Evolutionary conservation across 2,329 filamentous ascomycete genomes (phyloP), one percentile per base, ranked within the genome.

Genomic region (Nigrograna mackinnonii): DNA sequence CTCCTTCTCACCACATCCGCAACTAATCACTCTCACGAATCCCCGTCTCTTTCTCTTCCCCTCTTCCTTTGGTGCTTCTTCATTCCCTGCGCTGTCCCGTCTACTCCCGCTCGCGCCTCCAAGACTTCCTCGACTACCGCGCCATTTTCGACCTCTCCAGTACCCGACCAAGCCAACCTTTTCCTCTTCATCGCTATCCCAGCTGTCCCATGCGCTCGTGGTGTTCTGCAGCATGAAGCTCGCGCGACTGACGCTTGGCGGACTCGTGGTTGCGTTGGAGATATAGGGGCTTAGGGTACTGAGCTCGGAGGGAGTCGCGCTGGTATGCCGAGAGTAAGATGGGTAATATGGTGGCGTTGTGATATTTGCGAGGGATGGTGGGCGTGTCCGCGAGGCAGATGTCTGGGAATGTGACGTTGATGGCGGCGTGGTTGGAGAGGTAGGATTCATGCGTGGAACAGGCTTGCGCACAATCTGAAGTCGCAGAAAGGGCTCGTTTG

Each of bases 171-270:
- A 44, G 6, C 64, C 55, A 1, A 52, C 52, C 35, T 61, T 63
- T n/a, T 45, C 44, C 34, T 49, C 55, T 22, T 60, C 59, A 14
- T 66, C 62, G n/a, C 56, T 62, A 36, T 67, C 63, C 54, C 60
- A 66, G 35, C 66, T 62, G 20, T 68, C 64, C 65, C 65, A 68
- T 26, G 60, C 65, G n/a, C 58, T 63, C 3, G 46, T 59, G 4
- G 57, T 56, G 36, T 62, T 61, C 16, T 65, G 62, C 16, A 61
- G 41, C 6, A 37, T 41, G n/a, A 55, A 55, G 38, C 56, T 62
- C 22, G 55, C 48, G 3, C 55, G 50, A 18, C 44, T 50, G 2
- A 56, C 41, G 16, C 54, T 55, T 1, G 52, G 51, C 11, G 54
- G 51, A 6, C 47, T 35, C 9, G 49, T 54, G 9, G 39, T 34